Percentiles rank a stretch among this genome's conserved stretches.
Evolutionary conservation across 805 yeast species (phyloP).

Genomic region (Lipomyces spencermartinsiae): DNA sequence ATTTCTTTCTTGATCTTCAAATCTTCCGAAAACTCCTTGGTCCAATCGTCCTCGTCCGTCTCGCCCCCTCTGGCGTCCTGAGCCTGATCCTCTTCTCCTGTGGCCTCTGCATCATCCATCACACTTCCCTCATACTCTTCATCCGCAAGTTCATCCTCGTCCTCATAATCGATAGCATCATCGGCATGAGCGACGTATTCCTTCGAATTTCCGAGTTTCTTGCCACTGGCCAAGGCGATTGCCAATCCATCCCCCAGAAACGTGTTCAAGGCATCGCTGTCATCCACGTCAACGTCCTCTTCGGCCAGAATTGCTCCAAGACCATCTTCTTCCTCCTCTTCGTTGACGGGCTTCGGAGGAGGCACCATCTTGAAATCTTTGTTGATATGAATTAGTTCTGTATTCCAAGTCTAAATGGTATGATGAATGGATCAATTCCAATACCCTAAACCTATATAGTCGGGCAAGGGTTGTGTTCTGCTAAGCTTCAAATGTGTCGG

Average conservation of each 20-base stretch:
- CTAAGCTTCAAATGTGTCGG: background rate
- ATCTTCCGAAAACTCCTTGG: conserved; percentile 23
- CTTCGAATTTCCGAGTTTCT: conserved; percentile 9
- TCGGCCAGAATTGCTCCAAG: conserved; percentile 27
- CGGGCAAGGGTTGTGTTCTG: background rate
- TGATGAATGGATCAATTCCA: no score
- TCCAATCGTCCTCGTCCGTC: conserved; percentile 53
- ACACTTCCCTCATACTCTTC: conserved; percentile 60
- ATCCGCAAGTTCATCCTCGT: conserved; percentile 92
- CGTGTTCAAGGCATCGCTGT: conserved; percentile 9
- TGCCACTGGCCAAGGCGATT: conserved; percentile 9
- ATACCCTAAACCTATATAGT: no score
- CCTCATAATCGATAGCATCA: conserved; percentile 93
- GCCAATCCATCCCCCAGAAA: conserved; percentile 9
- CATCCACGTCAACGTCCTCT: conserved; percentile 30
- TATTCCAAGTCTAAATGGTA: no score
- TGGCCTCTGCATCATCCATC: conserved; percentile 39
- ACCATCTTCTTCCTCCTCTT: conserved; percentile 19
- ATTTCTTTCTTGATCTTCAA: conserved; percentile 14
- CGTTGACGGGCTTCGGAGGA: background rate
- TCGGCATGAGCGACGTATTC: conserved; percentile 66
- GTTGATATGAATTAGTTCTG: background rate
- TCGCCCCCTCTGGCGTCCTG: conserved; percentile 49
- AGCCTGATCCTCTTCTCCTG: conserved; percentile 45
- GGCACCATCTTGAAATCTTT: background rate